phyloP scores from a whole-genome alignment of 2,329 filamentous ascomycete genomes.

The Cladosporium velox region DNA sequence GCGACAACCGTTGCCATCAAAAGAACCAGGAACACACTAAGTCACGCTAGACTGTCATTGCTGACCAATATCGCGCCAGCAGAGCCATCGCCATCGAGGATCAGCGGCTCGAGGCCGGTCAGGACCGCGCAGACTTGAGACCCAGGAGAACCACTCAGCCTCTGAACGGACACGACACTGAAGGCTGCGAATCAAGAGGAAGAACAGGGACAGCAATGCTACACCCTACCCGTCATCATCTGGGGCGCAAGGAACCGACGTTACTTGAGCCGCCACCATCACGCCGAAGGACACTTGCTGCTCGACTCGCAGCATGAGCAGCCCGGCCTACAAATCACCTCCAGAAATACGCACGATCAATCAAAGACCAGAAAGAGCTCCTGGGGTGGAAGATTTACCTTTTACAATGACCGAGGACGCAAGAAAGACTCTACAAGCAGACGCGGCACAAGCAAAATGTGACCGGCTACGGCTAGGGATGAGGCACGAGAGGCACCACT shows the following conservation, averaged over 20 bases:
- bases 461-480: no score
- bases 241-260: neutral
- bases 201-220: neutral
- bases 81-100: neutral
- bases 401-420: no score
- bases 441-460: no score
- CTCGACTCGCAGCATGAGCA: no score
- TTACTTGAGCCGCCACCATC: neutral
- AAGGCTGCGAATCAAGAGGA: neutral
- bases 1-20: neutral
- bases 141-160: no score
- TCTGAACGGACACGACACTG: neutral
- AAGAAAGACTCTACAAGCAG: no score
- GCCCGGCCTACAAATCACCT: no score
- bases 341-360: no score
- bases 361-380: no score
- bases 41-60: neutral
- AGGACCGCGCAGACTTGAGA: neutral
- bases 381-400: no score
- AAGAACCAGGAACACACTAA: neutral
- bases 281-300: neutral
- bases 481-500: no score
- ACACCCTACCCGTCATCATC: neutral
- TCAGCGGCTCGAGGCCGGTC: no score
- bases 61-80: neutral